Conservation (phyloP, 257 asterid genomes). For the Plantago major region DNA sequence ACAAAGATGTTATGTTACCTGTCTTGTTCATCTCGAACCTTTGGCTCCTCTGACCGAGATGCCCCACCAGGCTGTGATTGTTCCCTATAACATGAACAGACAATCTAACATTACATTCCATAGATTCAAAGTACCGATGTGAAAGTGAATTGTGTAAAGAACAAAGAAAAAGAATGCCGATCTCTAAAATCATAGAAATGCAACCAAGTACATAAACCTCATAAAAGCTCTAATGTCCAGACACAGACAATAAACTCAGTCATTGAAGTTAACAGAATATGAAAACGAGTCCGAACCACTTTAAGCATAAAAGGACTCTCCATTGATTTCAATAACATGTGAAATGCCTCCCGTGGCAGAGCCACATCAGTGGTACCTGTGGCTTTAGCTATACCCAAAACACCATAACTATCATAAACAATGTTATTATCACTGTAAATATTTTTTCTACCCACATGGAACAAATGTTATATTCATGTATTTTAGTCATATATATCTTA, state of each 20-base stretch:
- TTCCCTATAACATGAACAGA: slow-evolving; percentile 47
- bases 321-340: background rate
- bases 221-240: background rate
- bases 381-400: too few relatives aligned
- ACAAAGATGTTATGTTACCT: slow-evolving; percentile 34
- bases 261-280: background rate
- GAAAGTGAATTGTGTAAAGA: too few relatives aligned
- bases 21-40: slow-evolving; percentile 64
- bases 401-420: too few relatives aligned
- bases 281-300: background rate
- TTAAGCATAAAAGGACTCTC: background rate
- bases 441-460: too few relatives aligned
- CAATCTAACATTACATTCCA: background rate
- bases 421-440: too few relatives aligned
- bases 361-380: too few relatives aligned
- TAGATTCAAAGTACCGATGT: background rate
- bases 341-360: too few relatives aligned
- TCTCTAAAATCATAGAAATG: too few relatives aligned
- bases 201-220: too few relatives aligned
- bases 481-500: too few relatives aligned
- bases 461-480: too few relatives aligned
- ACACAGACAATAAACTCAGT: background rate
- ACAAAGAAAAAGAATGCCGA: too few relatives aligned
- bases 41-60: slow-evolving; percentile 93
- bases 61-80: slow-evolving; percentile 68